Evolutionary conservation across 164 flowering plant species (phyloP).

Genomic region (Dillenia turbinata): DNA sequence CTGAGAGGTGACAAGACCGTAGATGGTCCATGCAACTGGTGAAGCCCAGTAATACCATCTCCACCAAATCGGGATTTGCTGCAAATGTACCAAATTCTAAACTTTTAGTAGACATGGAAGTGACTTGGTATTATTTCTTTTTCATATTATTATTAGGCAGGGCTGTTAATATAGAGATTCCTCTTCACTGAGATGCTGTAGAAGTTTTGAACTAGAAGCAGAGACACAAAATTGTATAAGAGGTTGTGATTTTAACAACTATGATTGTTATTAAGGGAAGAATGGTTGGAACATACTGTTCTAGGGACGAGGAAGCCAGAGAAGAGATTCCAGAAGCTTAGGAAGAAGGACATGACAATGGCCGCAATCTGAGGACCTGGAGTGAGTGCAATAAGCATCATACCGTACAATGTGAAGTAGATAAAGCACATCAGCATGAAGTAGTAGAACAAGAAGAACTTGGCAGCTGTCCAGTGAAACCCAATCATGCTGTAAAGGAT

Average conservation of each 20-base stretch:
- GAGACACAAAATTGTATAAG: too few relatives aligned
- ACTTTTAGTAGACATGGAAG: neutral
- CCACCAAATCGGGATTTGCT: constrained; percentile 58
- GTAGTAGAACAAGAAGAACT: constrained; percentile 41
- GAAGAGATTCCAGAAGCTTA: constrained; percentile 49
- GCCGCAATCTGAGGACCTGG: constrained; percentile 42
- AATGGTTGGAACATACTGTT: constrained; percentile 14
- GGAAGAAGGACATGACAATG: constrained; percentile 40
- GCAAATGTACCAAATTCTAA: constrained; percentile 4
- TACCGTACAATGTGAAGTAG: constrained; percentile 47
- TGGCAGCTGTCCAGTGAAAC: constrained; percentile 20
- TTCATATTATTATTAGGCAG: too few relatives aligned
- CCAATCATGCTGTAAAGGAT: constrained; percentile 45
- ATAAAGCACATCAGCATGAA: constrained; percentile 32
- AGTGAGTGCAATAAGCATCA: constrained; percentile 51
- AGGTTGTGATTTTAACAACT: too few relatives aligned
- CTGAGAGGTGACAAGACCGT: constrained; percentile 45
- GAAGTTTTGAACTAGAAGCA: too few relatives aligned
- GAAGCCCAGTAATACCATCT: constrained; percentile 60
- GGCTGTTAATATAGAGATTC: too few relatives aligned
- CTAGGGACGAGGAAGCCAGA: constrained; percentile 46
- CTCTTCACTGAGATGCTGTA: too few relatives aligned
- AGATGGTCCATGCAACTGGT: constrained; percentile 52
- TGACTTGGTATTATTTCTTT: too few relatives aligned
- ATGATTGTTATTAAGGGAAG: too few relatives aligned